Evolutionary conservation across 768 basidiomycete species (phyloP).

Genomic region (Amanita jacksonii): DNA sequence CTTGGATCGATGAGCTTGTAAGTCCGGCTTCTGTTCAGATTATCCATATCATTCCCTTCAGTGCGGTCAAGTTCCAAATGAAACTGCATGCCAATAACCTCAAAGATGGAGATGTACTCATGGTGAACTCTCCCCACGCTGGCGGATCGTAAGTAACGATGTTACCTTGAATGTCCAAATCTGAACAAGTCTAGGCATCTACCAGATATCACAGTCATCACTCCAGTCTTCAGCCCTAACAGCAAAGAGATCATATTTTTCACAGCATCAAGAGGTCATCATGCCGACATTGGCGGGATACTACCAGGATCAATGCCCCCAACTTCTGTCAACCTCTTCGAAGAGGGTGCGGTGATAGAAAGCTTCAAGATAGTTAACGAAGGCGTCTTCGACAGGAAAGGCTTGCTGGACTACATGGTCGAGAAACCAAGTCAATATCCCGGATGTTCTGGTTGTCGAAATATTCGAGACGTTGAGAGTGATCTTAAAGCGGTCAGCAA

Average conservation of each 20-base stretch:
- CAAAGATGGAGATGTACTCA: conserved; percentile 85
- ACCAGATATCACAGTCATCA: conserved; percentile 86
- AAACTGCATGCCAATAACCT: conserved; percentile 58
- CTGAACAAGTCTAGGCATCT: conserved; percentile 32
- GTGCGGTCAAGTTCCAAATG: conserved; percentile 89
- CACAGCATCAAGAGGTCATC: conserved; percentile 89
- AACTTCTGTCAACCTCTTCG: conserved; percentile 80
- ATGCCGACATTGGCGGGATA: conserved; percentile 91
- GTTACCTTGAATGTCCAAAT: no score
- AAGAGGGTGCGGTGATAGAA: conserved; percentile 88
- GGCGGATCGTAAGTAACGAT: conserved; percentile 82
- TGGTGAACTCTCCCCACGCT: conserved; percentile 86
- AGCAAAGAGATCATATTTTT: conserved; percentile 79
- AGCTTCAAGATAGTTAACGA: conserved; percentile 86
- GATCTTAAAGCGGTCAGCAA: conserved; percentile 75
- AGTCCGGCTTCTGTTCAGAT: conserved; percentile 18
- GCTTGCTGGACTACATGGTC: conserved; percentile 72
- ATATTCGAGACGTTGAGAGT: conserved; percentile 83
- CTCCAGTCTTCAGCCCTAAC: conserved; percentile 71
- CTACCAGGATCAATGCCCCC: conserved; percentile 95
- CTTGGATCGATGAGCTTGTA: conserved; percentile 88
- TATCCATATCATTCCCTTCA: conserved; percentile 14
- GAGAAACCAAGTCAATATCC: conserved; percentile 74
- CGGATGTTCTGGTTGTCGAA: conserved; percentile 80
- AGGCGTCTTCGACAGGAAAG: conserved; percentile 71